Base-by-base conservation (phyloP, 768 basidiomycete genomes). In the Termitomyces sp. region DNA sequence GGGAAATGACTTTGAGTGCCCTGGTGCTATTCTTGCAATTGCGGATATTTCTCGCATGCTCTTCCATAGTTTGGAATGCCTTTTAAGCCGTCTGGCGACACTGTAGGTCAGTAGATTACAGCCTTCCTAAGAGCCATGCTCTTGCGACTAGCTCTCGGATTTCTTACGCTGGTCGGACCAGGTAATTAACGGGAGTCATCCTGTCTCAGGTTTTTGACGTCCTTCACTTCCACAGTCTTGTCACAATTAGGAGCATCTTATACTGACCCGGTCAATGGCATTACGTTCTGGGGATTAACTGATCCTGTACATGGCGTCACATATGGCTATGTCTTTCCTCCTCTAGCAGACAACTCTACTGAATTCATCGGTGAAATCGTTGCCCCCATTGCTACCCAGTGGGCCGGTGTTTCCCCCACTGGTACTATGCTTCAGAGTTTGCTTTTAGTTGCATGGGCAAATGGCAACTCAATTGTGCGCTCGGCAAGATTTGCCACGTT, bases 351-450 rank as follows among this genome's bases (percentile, higher is more conserved):
- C 27, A 69, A 73, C 27, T 67, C 78, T 22, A 72, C 71, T 16
- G 85, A 87, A 61, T 86, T 85, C 65, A 83, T 87, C 61, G 85
- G 79, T 50, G 81, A 84, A 67, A 79, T 86, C 46, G 77, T 84
- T 26, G 79, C 82, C 8, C 84, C 85, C 9, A 69, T 82, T 39
- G 74, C 63, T 6, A 75, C 75, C n/a, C 64, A 75, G 72, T 87
- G 84, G 84, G 76, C 76, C 18, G 85, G 85, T 52, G 67, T 79
- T 32, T 71, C 81, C 8, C 77, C 84, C 6, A 79, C 74, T 14
- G 82, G 81, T 9, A 72, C 77, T 32, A 85, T 86, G 84, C 63
- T 80, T 44, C 69, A 77, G 61, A 79, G 79, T 65, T 72, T 85
- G 36, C 72, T 87, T 27, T 66, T 87, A 46, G 79, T 85, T 31